Evolutionary conservation across 1,284 basidiomycete species (phyloP).

Genomic region (Austroboletus niveus): DNA sequence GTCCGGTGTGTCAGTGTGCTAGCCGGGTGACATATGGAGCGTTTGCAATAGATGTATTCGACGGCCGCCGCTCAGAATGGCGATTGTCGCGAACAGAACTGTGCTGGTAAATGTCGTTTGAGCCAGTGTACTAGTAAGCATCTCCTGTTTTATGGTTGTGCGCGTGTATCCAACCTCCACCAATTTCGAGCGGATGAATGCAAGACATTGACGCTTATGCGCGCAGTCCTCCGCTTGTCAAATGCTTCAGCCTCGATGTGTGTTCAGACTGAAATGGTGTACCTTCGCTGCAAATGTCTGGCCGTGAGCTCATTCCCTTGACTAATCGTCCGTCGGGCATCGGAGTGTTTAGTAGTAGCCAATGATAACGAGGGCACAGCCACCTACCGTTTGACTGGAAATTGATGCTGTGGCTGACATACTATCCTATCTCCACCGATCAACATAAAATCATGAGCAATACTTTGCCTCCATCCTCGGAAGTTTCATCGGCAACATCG

Average conservation of each 20-base stretch:
- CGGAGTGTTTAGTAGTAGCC: not conserved
- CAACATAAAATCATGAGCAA: slow-evolving; percentile 42
- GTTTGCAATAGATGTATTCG: slow-evolving; percentile 44
- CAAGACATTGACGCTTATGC: slow-evolving; percentile 60
- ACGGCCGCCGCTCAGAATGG: slow-evolving; percentile 51
- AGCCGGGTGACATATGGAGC: slow-evolving; percentile 6
- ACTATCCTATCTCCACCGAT: not conserved
- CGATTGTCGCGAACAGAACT: slow-evolving; percentile 70
- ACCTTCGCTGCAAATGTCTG: too few relatives aligned
- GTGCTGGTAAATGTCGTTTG: too few relatives aligned
- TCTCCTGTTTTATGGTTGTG: too few relatives aligned
- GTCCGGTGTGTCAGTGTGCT: not conserved
- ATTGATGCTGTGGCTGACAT: not conserved
- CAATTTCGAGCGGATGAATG: slow-evolving; percentile 80
- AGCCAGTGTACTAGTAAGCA: too few relatives aligned
- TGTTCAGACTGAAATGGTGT: slow-evolving; percentile 35
- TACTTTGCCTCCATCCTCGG: slow-evolving; percentile 25
- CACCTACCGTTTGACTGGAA: not conserved
- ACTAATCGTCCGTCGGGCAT: not conserved
- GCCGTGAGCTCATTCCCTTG: not conserved
- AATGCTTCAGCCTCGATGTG: slow-evolving; percentile 66
- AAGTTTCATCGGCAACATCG: slow-evolving; percentile 46
- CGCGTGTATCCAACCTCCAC: slow-evolving; percentile 36
- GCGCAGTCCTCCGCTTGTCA: slow-evolving; percentile 48
- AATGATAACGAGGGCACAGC: too few relatives aligned